Base-by-base conservation (phyloP, 2,329 filamentous ascomycete genomes). In the Fusarium napiforme region DNA sequence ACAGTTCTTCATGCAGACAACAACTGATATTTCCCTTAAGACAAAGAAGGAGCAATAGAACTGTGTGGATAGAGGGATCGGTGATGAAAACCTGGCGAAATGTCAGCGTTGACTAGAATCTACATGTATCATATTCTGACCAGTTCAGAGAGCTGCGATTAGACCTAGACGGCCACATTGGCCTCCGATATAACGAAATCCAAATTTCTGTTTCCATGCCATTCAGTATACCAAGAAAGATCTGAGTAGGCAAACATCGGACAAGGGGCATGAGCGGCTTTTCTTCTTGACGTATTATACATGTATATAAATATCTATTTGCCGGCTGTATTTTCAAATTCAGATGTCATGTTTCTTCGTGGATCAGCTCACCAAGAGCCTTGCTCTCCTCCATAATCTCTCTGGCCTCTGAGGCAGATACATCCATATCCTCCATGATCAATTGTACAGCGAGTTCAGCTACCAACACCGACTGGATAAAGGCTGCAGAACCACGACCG, bases 381-480 rank as follows among this genome's bases (percentile, higher is more conserved):
- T 88, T 89, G 79, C 93, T 94, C 71, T 93, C 88, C 71, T 87
- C 83, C 77, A 96, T 81, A 26, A 95, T 89, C 32, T 82, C 81
- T 72, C 84, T 82, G 23, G 88, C 88, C 65, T 84, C 80, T 12
- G 80, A 79, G 49, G 82, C 81, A 6, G 75, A 79, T 28, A 87
- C 83, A 5, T 72, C 65, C 85, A 90, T 87, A 69, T 90, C 89
- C 74, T 90, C 87, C 81, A 85, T 86, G 69, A 90, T 88, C 58
- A 91, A 81, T 67, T 81, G 83, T 40, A 87, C 83, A 30, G 87
- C 84, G 72, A 90, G 78, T 79, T 97, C 95, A 0, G 93, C 93
- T 30, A 97, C 93, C 69, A 97, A 83, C 3, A 96, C 93, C 2
- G 87, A 86, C 81, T 95, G 92, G 5, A 95, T 89, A 76, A 92